phyloP scores from a whole-genome alignment of 768 basidiomycete species.

The Kwoniella newhampshirensis region DNA sequence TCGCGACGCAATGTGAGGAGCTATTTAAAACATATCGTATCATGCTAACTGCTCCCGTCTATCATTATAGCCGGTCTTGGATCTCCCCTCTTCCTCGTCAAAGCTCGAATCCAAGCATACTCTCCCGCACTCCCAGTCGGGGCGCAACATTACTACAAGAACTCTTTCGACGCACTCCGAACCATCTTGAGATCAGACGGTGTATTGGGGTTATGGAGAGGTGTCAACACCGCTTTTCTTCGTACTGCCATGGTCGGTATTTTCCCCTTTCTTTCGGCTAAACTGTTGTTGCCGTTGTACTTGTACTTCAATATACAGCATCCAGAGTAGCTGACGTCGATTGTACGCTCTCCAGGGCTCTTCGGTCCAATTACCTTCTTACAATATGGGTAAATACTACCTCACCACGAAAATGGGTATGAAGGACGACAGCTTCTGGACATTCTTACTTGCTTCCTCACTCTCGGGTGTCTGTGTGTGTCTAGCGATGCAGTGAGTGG shows the following conservation, averaged over 20 bases:
- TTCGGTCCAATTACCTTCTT: conserved; percentile 90
- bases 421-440: conserved; percentile 75
- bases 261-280: no score
- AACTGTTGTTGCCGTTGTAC: no score
- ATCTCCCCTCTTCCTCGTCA: conserved; percentile 70
- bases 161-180: conserved; percentile 72
- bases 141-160: conserved; percentile 87
- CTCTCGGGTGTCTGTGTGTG: conserved; percentile 93
- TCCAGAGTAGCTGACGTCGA: not conserved
- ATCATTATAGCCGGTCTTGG: conserved; percentile 42
- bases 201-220: conserved; percentile 75
- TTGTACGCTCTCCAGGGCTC: conserved; percentile 35
- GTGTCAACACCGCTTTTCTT: conserved; percentile 88
- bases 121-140: conserved; percentile 93
- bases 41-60: no score
- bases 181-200: conserved; percentile 79
- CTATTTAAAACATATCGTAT: no score
- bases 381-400: conserved; percentile 86
- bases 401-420: conserved; percentile 68
- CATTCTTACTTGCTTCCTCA: conserved; percentile 81
- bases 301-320: no score
- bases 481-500: conserved; percentile 83
- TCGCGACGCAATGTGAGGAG: no score
- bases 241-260: conserved; percentile 79
- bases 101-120: conserved; percentile 98